phyloP scores from a whole-genome alignment of 805 yeast species.

The Hanseniaspora jakobsenii region DNA sequence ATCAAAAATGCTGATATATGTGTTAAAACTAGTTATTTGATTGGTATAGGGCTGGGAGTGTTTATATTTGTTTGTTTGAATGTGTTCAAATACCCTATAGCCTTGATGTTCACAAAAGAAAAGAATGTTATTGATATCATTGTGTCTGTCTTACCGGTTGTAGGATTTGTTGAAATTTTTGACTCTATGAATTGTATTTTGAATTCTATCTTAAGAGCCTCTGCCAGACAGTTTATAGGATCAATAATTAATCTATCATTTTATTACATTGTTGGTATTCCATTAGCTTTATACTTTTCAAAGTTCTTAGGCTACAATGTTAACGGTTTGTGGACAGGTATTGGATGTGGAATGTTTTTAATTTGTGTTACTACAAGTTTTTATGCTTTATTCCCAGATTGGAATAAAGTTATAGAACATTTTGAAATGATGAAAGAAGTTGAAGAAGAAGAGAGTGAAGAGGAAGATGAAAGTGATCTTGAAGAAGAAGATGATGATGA shows the following conservation, averaged over 20 bases:
- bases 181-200: constrained; percentile 64
- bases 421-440: constrained; percentile 33
- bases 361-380: constrained; percentile 42
- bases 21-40: constrained; percentile 30
- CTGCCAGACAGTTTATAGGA: constrained; percentile 72
- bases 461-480: constrained; percentile 23
- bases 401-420: constrained; percentile 40
- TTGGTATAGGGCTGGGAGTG: constrained; percentile 33
- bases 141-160: constrained; percentile 42
- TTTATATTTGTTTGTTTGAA: constrained; percentile 3
- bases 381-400: constrained; percentile 37
- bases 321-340: constrained; percentile 67
- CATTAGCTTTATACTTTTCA: constrained; percentile 46
- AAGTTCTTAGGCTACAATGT: constrained; percentile 40
- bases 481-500: constrained; percentile 20
- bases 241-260: constrained; percentile 54
- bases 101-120: constrained; percentile 51
- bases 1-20: constrained; percentile 37
- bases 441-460: constrained; percentile 26
- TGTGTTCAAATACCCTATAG: constrained; percentile 34
- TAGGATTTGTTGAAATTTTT: constrained; percentile 55
- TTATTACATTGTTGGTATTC: constrained; percentile 67
- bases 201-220: constrained; percentile 76
- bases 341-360: constrained; percentile 44
- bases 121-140: constrained; percentile 42